These are phyloP conservation scores for Quercus bicolor DNA, from an alignment of 306 rosid species.

Conservation along the genomic window DNA sequence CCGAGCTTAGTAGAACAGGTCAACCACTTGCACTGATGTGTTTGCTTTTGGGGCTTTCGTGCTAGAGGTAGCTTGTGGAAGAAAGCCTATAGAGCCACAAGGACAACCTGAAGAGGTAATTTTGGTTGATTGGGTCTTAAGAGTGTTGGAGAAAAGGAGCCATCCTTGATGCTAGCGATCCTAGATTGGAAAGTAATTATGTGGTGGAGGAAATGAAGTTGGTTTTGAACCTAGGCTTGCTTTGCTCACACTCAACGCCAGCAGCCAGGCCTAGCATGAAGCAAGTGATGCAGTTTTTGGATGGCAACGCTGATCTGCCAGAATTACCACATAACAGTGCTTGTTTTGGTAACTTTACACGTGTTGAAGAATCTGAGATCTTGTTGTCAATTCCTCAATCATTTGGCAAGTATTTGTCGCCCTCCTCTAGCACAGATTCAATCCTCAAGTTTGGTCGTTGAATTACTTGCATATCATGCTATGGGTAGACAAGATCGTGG, in stretches of 20 bases:
- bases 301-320: slow-evolving; percentile 30
- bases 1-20: slow-evolving; percentile 53
- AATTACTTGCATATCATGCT: too few relatives aligned
- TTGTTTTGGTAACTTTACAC: background rate
- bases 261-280: slow-evolving; percentile 54
- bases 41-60: slow-evolving; percentile 59
- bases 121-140: slow-evolving; percentile 52
- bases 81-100: slow-evolving; percentile 50
- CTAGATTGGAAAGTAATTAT: slow-evolving; percentile 32
- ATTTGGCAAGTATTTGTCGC: too few relatives aligned
- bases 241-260: slow-evolving; percentile 48
- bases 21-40: slow-evolving; percentile 50
- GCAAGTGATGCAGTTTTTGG: slow-evolving; percentile 46
- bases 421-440: too few relatives aligned
- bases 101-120: slow-evolving; percentile 27
- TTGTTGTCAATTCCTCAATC: too few relatives aligned
- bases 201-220: slow-evolving; percentile 33
- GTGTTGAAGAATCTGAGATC: too few relatives aligned
- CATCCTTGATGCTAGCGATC: slow-evolving; percentile 46
- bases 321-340: slow-evolving; percentile 1
- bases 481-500: too few relatives aligned
- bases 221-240: slow-evolving; percentile 53
- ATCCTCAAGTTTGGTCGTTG: too few relatives aligned
- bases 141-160: slow-evolving; percentile 35
- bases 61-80: slow-evolving; percentile 63